These are phyloP conservation scores for Camellia japonica DNA, from an alignment of 148 eudicot species.

Conservation along the genomic window DNA sequence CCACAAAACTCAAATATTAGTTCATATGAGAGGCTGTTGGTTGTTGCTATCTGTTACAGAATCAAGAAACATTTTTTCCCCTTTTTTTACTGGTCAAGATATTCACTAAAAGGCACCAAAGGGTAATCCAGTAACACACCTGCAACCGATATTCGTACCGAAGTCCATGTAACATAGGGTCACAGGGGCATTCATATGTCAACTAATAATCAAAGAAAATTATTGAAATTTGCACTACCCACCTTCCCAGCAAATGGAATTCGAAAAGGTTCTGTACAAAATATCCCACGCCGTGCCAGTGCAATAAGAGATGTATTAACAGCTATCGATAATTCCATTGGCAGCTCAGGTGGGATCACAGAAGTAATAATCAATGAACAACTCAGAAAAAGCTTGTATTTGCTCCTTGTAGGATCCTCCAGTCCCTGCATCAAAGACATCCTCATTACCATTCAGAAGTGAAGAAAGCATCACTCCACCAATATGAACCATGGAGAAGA, in stretches of 20 bases:
- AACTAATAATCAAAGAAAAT: neutral
- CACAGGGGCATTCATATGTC: neutral
- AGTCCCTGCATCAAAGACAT: slow-evolving; percentile 56
- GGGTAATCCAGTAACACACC: too few relatives aligned
- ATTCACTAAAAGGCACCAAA: too few relatives aligned
- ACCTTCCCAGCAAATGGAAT: slow-evolving; percentile 99
- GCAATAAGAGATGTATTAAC: slow-evolving; percentile 98
- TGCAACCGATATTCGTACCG: too few relatives aligned
- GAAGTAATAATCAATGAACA: slow-evolving; percentile 97
- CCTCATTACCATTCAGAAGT: neutral
- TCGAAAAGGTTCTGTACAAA: slow-evolving; percentile 95
- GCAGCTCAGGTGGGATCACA: slow-evolving; percentile 97
- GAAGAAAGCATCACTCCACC: neutral
- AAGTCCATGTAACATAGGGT: too few relatives aligned
- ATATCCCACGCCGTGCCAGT: slow-evolving; percentile 85
- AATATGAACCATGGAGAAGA: neutral
- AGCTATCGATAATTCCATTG: slow-evolving; percentile 98
- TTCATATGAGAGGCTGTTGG: neutral
- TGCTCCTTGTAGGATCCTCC: slow-evolving; percentile 98
- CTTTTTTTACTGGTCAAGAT: neutral
- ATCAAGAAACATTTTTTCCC: neutral
- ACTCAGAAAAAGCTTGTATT: slow-evolving; percentile 88
- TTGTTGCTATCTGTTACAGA: neutral
- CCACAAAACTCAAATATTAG: neutral
- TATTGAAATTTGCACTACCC: slow-evolving; percentile 4